These are phyloP conservation scores for Pseudocercospora vitis DNA, from an alignment of 2,329 filamentous ascomycete genomes.

Conservation along the genomic window DNA sequence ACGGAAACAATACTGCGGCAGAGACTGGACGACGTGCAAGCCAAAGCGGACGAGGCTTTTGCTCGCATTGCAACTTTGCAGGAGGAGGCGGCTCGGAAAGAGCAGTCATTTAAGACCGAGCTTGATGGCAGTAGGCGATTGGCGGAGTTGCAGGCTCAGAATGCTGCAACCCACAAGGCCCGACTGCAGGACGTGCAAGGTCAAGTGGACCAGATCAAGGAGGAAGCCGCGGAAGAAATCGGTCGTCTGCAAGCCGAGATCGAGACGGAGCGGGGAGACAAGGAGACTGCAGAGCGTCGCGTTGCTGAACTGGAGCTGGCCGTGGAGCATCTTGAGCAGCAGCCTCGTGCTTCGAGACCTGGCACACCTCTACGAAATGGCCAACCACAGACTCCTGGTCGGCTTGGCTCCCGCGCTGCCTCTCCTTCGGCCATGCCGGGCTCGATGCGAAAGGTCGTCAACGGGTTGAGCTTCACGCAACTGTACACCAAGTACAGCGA, in stretches of 20 bases:
- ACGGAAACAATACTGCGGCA: constrained; percentile 78
- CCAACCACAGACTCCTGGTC: constrained; percentile 31
- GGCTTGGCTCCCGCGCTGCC: constrained; percentile 47
- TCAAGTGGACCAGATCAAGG: constrained; percentile 62
- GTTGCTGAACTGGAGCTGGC: constrained; percentile 65
- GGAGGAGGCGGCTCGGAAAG: constrained; percentile 75
- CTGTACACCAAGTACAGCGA: constrained; percentile 63
- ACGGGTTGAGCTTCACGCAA: constrained; percentile 60
- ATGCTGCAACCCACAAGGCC: constrained; percentile 69
- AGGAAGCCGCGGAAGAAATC: constrained; percentile 63
- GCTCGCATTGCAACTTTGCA: constrained; percentile 80
- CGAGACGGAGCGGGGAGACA: constrained; percentile 57
- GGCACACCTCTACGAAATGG: constrained; percentile 54
- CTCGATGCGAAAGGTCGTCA: constrained; percentile 52
- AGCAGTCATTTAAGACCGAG: constrained; percentile 84
- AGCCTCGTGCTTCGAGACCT: constrained; percentile 39
- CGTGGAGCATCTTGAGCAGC: constrained; percentile 55
- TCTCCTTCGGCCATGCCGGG: constrained; percentile 47
- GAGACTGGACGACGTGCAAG: constrained; percentile 77
- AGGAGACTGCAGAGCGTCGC: constrained; percentile 61
- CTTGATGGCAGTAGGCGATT: constrained; percentile 78
- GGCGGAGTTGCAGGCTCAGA: constrained; percentile 77
- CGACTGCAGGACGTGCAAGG: constrained; percentile 69
- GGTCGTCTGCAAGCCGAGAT: constrained; percentile 52
- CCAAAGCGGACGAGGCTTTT: constrained; percentile 82